Base-by-base conservation (phyloP, 2,329 filamentous ascomycete genomes). In the Tolypocladium sp. region DNA sequence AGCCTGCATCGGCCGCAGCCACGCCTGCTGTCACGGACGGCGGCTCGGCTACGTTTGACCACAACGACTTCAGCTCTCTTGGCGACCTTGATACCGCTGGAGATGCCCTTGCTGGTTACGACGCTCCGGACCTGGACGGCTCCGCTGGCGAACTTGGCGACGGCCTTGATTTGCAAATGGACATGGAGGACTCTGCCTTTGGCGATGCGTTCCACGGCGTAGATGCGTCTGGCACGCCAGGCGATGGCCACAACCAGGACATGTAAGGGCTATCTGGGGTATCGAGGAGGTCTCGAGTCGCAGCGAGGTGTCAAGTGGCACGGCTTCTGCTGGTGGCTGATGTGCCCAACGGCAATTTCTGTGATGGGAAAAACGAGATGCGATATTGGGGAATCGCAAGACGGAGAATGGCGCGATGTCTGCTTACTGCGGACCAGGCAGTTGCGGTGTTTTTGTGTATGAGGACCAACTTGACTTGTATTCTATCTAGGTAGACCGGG, bases 171-270 rank as follows among this genome's bases (percentile, higher is more conserved):
- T 71, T 87, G 57, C 79, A 82, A 65, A 82, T 87, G 76, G 88
- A 87, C 63, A 82, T 91, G 77, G 88, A 91, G 54, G 88, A 92
- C 67, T 91, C 87, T 41, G 90, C 89, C 1, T 94, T 94, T 75
- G 90, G 89, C 3, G 89, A 94, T 66, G 90, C 90, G 0, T 91
- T 93, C 73, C 89, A 92, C 66, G 84, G 82, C 5, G 81, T 85
- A 15, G 80, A 78, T 25, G 66, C 69, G 49, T 69, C 69, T 12
- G 71, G 67, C 57, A 77, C 75, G 35, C 73, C 74, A 2, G 71
- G 67, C 22, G 70, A 73, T 22, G 68, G 66, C n/a, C 66, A 72
- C 37, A 66, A 65, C 30, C 69, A 71, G 22, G 69, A 73, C 57
- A 68, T 75, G 68, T 74, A 70, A 56, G 55, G 44, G 17, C 38